A percentile compares a stretch with the other conserved stretches of the same genome.
Conservation (phyloP, 1,284 basidiomycete species). For the Sphaerobolus stellatus region DNA sequence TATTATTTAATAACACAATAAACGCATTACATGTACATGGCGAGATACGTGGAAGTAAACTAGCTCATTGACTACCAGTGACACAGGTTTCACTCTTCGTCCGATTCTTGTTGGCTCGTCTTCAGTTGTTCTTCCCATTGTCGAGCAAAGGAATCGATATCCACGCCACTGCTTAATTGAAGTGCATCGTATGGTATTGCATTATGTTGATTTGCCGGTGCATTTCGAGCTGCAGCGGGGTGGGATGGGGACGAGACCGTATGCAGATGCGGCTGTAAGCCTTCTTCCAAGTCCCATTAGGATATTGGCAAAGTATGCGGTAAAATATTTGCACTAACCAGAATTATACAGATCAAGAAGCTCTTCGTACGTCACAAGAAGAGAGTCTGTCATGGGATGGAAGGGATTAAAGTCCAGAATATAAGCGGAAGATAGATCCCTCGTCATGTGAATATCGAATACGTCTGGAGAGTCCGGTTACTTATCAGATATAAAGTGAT, state of each 20-base stretch:
- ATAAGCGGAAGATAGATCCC: slow-evolving; percentile 72
- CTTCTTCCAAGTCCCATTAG: too few species aligned
- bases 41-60: too few species aligned
- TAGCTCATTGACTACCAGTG: background rate
- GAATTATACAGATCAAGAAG: slow-evolving; percentile 46
- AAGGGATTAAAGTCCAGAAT: slow-evolving; percentile 93
- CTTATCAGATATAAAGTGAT: background rate
- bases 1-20: too few species aligned
- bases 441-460: slow-evolving; percentile 86
- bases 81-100: background rate
- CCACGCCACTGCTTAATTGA: slow-evolving; percentile 70
- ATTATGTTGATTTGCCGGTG: slow-evolving; percentile 81
- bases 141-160: slow-evolving; percentile 70
- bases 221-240: slow-evolving; percentile 61
- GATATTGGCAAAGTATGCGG: too few species aligned
- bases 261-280: slow-evolving; percentile 44
- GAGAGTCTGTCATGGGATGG: slow-evolving; percentile 78
- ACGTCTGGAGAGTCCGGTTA: slow-evolving; percentile 51
- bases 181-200: slow-evolving; percentile 92
- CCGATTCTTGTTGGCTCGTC: slow-evolving; percentile 35
- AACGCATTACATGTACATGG: too few species aligned
- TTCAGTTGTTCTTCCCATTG: slow-evolving; percentile 62
- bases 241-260: slow-evolving; percentile 75
- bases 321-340: slow-evolving; percentile 1
- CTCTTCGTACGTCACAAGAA: slow-evolving; percentile 85